These are phyloP conservation scores for Aspergillus sp. DNA, from an alignment of 2,329 filamentous ascomycete genomes.

Conservation along the genomic window DNA sequence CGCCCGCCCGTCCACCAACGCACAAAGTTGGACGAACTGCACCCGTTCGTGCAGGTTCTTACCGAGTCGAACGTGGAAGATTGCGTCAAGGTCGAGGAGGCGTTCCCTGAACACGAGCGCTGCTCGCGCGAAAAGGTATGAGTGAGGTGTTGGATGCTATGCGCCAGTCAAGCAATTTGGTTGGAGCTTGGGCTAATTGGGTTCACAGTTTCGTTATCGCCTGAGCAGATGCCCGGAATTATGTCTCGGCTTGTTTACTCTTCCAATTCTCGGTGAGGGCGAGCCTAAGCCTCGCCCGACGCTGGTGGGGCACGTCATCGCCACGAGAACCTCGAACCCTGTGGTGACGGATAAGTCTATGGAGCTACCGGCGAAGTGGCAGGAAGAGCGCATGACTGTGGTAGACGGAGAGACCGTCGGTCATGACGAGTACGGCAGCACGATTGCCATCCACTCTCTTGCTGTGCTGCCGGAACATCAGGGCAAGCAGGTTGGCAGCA, in stretches of 20 bases:
- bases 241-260: slow-evolving; percentile 76
- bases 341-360: slow-evolving; percentile 76
- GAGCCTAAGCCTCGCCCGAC: slow-evolving; percentile 61
- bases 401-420: slow-evolving; percentile 56
- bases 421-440: slow-evolving; percentile 72
- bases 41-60: slow-evolving; percentile 74
- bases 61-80: slow-evolving; percentile 55
- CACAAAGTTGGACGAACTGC: slow-evolving; percentile 58
- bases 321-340: slow-evolving; percentile 66
- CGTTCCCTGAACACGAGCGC: slow-evolving; percentile 61
- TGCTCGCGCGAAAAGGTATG: slow-evolving; percentile 62
- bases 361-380: slow-evolving; percentile 70
- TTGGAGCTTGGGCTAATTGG: slow-evolving; percentile 15
- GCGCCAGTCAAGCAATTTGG: not conserved
- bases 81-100: slow-evolving; percentile 60
- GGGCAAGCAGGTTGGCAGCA: slow-evolving; percentile 70
- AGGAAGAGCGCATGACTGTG: slow-evolving; percentile 45
- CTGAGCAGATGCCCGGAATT: slow-evolving; percentile 74
- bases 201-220: slow-evolving; percentile 70
- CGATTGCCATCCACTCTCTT: slow-evolving; percentile 79
- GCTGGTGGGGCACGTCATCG: slow-evolving; percentile 76
- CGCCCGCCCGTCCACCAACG: slow-evolving; percentile 40
- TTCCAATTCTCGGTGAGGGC: slow-evolving; percentile 53
- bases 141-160: not conserved
- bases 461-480: slow-evolving; percentile 77